Evolutionary conservation across 129 eudicot genomes (phyloP), one percentile per base, ranked within the genome.

Genomic region (Tanacetum coccineum): DNA sequence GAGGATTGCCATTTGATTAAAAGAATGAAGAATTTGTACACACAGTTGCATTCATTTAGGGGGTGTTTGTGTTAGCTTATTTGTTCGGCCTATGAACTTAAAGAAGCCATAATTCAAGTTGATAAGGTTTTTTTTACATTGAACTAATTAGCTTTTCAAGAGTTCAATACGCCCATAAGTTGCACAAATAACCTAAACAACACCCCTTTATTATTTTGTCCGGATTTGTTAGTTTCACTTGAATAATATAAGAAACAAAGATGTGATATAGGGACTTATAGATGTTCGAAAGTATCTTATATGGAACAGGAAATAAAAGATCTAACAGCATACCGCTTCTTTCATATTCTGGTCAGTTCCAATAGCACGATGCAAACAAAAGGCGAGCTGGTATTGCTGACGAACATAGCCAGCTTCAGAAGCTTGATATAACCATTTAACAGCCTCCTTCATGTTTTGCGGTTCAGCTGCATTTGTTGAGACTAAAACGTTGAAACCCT

Each of bases 381-480:
- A 84, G 12, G 96, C 98, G 20, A 93, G 91, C 72, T 88, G 96
- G 80, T 93, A 93, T 73, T 88, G 96, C 13, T 87, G 96, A 40
- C 96, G 98, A 18, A 93, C 87, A 73, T 84, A 82, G 58, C 91
- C 98, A 26, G 87, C 78, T 67, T 54, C 9, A 9, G 95, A 83
- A 54, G 95, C 86, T 67, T 85, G 72, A 61, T 81, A 70, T 36
- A 92, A 69, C 95, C 96, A 91, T 66, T 79, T 87, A 14, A 83
- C 79, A 57, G 91, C 98, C 45, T 92, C 95, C 78, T 80, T 78
- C 9, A 45, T 13, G 30, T 78, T 76, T 13, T 85, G 85, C 36
- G 87, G 91, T 66, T 84, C 82, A 70, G 82, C 95, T 87, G 88
- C 84, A 82, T 51, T 68, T 75, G 68, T 75, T 17, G 18, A 60